Evolutionary conservation across 1,139 yeast species (phyloP).

Genomic region (Pichia sp.): DNA sequence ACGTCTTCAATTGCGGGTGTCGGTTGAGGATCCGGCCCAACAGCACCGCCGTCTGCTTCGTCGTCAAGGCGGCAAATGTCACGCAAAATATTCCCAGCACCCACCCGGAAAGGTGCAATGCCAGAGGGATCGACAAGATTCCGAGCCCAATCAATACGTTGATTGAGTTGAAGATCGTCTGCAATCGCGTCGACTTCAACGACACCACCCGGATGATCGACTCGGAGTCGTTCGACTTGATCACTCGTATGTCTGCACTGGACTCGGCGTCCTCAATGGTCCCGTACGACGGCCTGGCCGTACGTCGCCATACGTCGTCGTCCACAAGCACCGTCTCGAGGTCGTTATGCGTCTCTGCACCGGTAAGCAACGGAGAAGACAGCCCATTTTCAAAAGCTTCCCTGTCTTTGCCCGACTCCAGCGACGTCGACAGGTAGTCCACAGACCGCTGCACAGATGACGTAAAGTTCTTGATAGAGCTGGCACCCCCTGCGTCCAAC

Average conservation of each 20-base stretch:
- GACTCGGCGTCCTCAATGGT: not conserved
- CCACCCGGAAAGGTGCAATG: slow-evolving; percentile 79
- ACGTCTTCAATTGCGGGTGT: slow-evolving; percentile 74
- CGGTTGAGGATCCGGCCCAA: slow-evolving; percentile 65
- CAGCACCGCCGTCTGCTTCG: slow-evolving; percentile 66
- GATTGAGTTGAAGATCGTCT: slow-evolving; percentile 82
- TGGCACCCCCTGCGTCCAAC: slow-evolving; percentile 29
- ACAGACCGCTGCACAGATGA: slow-evolving; percentile 30
- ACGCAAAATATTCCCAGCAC: slow-evolving; percentile 56
- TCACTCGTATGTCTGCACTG: not conserved
- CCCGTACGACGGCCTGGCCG: not conserved
- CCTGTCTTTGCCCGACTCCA: slow-evolving; percentile 10
- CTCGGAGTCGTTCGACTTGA: slow-evolving; percentile 5
- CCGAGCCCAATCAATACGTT: slow-evolving; percentile 87
- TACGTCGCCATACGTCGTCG: not conserved
- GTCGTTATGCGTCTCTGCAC: not conserved
- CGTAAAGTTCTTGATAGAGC: slow-evolving; percentile 31
- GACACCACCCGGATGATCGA: slow-evolving; percentile 36
- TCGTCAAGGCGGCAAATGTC: slow-evolving; percentile 52
- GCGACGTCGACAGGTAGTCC: slow-evolving; percentile 24
- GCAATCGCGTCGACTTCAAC: slow-evolving; percentile 84
- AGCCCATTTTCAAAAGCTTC: not conserved
- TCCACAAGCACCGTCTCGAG: slow-evolving; percentile 1
- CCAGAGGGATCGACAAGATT: slow-evolving; percentile 76
- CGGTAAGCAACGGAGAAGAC: not conserved